Base-by-base conservation (phyloP, 768 basidiomycete genomes). In the Amanita thiersii region DNA sequence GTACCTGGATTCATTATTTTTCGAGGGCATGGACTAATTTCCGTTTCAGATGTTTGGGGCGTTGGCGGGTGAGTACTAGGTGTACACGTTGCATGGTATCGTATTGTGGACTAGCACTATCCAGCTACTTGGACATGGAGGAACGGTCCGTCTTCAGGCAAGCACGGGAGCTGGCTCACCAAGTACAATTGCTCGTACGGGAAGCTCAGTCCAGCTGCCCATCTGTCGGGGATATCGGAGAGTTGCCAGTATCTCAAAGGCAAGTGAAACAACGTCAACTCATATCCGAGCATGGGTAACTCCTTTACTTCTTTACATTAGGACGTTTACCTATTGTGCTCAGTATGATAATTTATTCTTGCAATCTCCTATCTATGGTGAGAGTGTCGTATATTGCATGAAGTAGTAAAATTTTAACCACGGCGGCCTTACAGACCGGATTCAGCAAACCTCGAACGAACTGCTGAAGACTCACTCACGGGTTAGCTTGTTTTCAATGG, bases 21-120 rank as follows among this genome's bases (percentile, higher is more conserved):
- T 46, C 24, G 20, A 25, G 30, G 14, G 9, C 14, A 29, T 25
- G 30, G 32, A 25, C n/a, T 40, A 38, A 33, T 28, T 37, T 18
- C 3, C 19, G n/a, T 28, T n/a, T 29, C 12, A 70, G 67, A 72
- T 53, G 58, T 66, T 52, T 67, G 60, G 58, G 65, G 67, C 17
- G 64, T 68, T 45, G 63, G 63, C 43, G 50, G 50, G 66, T 63
- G 52, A 47, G 53, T 52, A 7, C 8, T 24, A 19, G n/a, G n/a
- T n/a, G n/a, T n/a, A n/a, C n/a, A n/a, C n/a, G n/a, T n/a, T n/a
- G n/a, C n/a, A n/a, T n/a, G n/a, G n/a, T n/a, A n/a, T 38, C 26
- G 37, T 20, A 30, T 25, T 10, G 14, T 21, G 34, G 2, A 9
- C 15, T 38, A 29, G 15, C 30, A 31, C 19, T 32, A 28, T 39